Evolutionary conservation across 2,329 filamentous ascomycete genomes (phyloP), one percentile per base, ranked within the genome.

Genomic region (Magnaporthiopsis incrustans): DNA sequence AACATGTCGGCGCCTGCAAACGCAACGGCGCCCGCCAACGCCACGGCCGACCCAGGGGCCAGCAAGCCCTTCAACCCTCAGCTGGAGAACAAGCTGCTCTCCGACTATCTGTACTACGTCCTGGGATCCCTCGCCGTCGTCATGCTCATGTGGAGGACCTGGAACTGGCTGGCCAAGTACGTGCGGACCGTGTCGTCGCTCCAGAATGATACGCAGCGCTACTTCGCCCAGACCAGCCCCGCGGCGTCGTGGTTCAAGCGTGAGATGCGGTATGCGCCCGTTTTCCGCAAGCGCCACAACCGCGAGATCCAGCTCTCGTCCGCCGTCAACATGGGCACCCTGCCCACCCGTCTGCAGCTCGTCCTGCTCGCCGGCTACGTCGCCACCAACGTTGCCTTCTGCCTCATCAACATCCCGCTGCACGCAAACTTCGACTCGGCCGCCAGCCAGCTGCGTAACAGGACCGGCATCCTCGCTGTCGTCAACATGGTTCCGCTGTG

Each of bases 401-500:
- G 90, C 73, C 79, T 90, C 62, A 78, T 86, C 57, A 82, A 83
- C 65, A 85, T 93, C 62, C 81, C 85, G 60, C 91, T 83, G 72
- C 77, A 77, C 44, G 75, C 76, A 22, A 73, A 79, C 63, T 78
- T 78, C 60, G 71, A 72, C 14, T 73, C 76, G 30, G 81, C 81
- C 10, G 75, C 79, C 7, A 73, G 75, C 56, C 79, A 85, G 65
- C 73, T 89, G 62, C 81, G 89, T 67, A 90, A 89, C 75, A 85
- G 90, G 44, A 87, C 86, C 26, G 90, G 90, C 67, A 81, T 88
- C 60, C 79, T 94, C 66, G 77, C 89, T 8, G 84, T 87, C 57
- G 84, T 91, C 73, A 94, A 94, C 78, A 90, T 93, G 89, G 77
- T 87, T 60, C 90, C 90, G 1, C 78, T 93, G 4, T 89, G 92